A percentile compares a stretch with the other conserved stretches of the same genome.
phyloP scores from a whole-genome alignment of 1,139 yeast genomes.

The Taphrina confusa region DNA sequence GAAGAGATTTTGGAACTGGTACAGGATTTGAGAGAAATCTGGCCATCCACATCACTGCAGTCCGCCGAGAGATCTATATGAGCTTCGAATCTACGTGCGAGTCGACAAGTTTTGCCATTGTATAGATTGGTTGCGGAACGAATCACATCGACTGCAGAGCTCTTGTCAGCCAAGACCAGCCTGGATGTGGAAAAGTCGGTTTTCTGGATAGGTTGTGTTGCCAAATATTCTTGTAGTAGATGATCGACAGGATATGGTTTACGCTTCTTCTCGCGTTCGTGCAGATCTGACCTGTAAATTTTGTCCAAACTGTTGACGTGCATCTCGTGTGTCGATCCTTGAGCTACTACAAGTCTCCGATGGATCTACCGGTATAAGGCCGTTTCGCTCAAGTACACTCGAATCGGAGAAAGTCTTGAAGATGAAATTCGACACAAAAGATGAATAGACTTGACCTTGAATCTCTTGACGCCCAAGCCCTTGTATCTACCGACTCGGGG shows the following conservation, averaged over 20 bases:
- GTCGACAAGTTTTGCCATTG: neutral
- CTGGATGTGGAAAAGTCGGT: neutral
- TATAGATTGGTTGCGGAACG: slow-evolving; percentile 8
- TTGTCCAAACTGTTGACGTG: slow-evolving; percentile 6
- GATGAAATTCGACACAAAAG: too few relatives aligned
- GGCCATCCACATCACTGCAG: neutral
- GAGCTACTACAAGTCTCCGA: neutral
- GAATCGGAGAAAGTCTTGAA: too few relatives aligned
- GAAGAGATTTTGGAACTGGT: neutral
- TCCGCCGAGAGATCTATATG: slow-evolving; percentile 10
- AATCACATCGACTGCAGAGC: slow-evolving; percentile 6
- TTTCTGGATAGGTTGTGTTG: neutral
- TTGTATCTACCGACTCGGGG: too few relatives aligned
- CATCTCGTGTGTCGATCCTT: slow-evolving; percentile 9
- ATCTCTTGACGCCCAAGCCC: too few relatives aligned
- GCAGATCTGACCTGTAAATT: slow-evolving; percentile 3
- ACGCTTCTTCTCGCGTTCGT: neutral
- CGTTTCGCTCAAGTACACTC: too few relatives aligned
- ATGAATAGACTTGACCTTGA: too few relatives aligned
- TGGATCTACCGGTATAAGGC: too few relatives aligned
- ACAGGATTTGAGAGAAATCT: neutral
- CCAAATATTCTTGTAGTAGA: neutral
- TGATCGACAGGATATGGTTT: neutral
- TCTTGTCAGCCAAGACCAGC: neutral
- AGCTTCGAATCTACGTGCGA: neutral